Evolutionary conservation across 2,329 filamentous ascomycete species (phyloP).

Genomic region (Diaporthe aspalathi): DNA sequence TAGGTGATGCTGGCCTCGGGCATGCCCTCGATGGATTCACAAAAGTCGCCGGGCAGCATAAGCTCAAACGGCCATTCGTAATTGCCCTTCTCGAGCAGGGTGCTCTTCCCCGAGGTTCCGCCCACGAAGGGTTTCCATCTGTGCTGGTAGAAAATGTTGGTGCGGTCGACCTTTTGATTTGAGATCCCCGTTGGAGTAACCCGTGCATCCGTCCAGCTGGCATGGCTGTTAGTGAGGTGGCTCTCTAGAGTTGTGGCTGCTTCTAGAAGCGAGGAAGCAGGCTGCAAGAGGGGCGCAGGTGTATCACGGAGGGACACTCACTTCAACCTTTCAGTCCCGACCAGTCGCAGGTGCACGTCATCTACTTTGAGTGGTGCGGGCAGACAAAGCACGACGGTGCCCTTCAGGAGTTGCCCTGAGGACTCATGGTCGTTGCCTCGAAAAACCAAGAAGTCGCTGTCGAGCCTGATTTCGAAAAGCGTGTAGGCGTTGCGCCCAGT

Average conservation of each 20-base stretch:
- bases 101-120: constrained; percentile 64
- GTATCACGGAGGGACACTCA: constrained; percentile 56
- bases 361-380: constrained; percentile 76
- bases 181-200: constrained; percentile 68
- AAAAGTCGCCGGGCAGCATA: constrained; percentile 75
- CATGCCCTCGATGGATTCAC: constrained; percentile 93
- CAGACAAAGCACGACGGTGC: constrained; percentile 79
- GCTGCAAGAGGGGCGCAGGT: background rate
- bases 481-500: constrained; percentile 63
- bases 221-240: constrained; percentile 37
- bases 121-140: constrained; percentile 76
- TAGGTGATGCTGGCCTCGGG: constrained; percentile 89
- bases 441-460: constrained; percentile 83
- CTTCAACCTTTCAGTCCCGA: constrained; percentile 76
- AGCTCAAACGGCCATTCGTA: constrained; percentile 87
- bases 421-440: constrained; percentile 81
- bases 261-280: background rate
- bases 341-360: constrained; percentile 77
- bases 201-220: constrained; percentile 64
- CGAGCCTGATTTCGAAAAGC: constrained; percentile 72
- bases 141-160: constrained; percentile 72
- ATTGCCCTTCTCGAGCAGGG: constrained; percentile 76
- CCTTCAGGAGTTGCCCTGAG: constrained; percentile 79
- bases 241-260: background rate
- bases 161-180: constrained; percentile 69